These are phyloP conservation scores for Magnusiomyces paraingens DNA, from an alignment of 1,139 yeast genomes.

Conservation along the genomic window DNA sequence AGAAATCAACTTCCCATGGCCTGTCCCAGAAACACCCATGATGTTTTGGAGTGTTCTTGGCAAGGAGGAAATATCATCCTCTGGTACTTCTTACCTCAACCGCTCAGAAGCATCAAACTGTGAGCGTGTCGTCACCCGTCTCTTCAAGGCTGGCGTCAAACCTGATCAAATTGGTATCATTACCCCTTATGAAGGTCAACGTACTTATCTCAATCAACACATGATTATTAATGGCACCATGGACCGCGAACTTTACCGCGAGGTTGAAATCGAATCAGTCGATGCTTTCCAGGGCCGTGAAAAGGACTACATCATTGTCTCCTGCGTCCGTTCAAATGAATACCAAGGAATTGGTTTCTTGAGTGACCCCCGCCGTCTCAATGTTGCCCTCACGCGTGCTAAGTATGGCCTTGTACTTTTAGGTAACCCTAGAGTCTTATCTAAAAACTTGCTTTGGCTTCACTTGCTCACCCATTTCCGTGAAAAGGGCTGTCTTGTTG, in stretches of 20 bases:
- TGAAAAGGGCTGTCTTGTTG: constrained; percentile 82
- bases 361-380: constrained; percentile 82
- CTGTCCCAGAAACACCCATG: constrained; percentile 75
- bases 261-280: constrained; percentile 84
- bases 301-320: constrained; percentile 79
- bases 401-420: constrained; percentile 74
- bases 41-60: constrained; percentile 94
- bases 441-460: constrained; percentile 72
- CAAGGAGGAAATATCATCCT: constrained; percentile 76
- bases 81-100: constrained; percentile 81
- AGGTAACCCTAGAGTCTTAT: constrained; percentile 78
- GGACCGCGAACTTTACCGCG: constrained; percentile 54
- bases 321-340: constrained; percentile 90
- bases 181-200: constrained; percentile 93
- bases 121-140: constrained; percentile 66
- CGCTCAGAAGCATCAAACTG: constrained; percentile 89
- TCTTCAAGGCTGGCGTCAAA: constrained; percentile 72
- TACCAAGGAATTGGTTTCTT: constrained; percentile 78
- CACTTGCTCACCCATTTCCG: constrained; percentile 70
- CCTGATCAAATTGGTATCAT: constrained; percentile 86
- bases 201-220: constrained; percentile 74
- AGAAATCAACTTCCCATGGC: constrained; percentile 78
- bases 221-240: constrained; percentile 69
- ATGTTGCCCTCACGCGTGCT: constrained; percentile 90
- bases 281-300: constrained; percentile 97